Evolutionary conservation across 2,329 filamentous ascomycete species (phyloP), one percentile per base, ranked within the genome.

Genomic region (Venturia oleaginea): DNA sequence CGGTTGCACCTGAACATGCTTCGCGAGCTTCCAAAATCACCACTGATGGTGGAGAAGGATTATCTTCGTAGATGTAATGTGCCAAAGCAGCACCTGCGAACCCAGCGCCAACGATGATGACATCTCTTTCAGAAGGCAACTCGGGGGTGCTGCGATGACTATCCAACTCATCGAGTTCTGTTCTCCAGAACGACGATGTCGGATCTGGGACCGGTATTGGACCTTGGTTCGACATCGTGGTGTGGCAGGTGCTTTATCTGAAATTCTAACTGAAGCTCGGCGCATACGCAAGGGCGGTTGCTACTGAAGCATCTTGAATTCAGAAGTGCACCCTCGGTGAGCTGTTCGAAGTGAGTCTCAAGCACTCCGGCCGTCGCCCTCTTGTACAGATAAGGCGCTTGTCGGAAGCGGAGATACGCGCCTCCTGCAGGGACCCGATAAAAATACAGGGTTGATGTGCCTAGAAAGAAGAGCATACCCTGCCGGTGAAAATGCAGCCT

Each of bases 1-100:
- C 89, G 1, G 89, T 92, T 19, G 90, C 90, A 22, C 90, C 90
- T 84, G 84, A 92, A 71, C 89, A 92, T 3, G 86, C 88, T 77
- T 92, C 89, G 69, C 90, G 80, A 17, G 90, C 90, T 75, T 93
- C 90, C 5, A 93, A 79, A 78, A 92, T 82, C 6, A 92, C 79
- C 7, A 92, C 81, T n/a, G 76, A 79, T 65, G 80, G 76, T 5
- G 80, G 77, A 3, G 43, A 48, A 46, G 76, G 70, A 42, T 74
- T 69, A 65, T 73, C 67, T 67, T 77, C 74, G 66, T 71, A 67
- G 61, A 91, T 77, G 70, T 84, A 86, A 67, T 84, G 81, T 3
- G 88, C 88, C 0, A 85, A 86, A 73, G 88, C 89, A 0, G 86
- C 77, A n/a, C 89, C 90, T 1, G 88, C 88, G 69, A 93, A 89